Base-by-base conservation (phyloP, 148 eudicot genomes). In the Rhododendron mucronatum region DNA sequence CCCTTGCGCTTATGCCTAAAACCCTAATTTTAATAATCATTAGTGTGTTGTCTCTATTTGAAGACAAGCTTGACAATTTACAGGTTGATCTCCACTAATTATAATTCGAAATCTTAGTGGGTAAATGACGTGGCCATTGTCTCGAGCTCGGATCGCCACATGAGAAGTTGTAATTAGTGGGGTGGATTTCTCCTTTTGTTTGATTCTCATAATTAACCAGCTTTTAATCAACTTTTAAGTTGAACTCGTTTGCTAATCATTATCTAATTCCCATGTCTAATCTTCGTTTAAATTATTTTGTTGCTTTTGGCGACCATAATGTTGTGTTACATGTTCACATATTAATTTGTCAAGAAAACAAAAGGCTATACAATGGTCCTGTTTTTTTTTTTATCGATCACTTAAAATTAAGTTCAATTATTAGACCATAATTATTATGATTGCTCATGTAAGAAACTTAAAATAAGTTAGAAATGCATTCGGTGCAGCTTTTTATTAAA, bases 161-260 rank as follows among this genome's bases (percentile, higher is more conserved):
- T 71, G 69, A 51, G 18, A 30, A 50, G 69, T 65, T 37, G 77
- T 26, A 44, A 41, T 67, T 23, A 80, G 57, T 75, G 86, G n/a
- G 81, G 30, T 84, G 78, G 45, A 41, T 37, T 28, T 28, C 45
- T 33, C 39, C 51, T 30, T 21, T 30, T 77, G 20, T 69, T 53
- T 39, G 55, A 55, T 51, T 80, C 35, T 33, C 76, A 6, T 59
- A 59, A 26, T 71, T 33, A 33, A 33, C 35, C 76, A 71, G 10
- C 23, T 48, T 84, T 71, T 84, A 14, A 18, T 26, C 48, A 48
- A 45, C 18, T 50, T 84, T 84, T 48, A 33, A 28, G 61, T 59
- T 41, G 21, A 41, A 79, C 26, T 86, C n/a, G 82, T 86, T 86
- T 41, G 23, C 85, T 86, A 53, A 55, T 86, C 88, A 81, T 86